Conservation (phyloP, 805 yeast species). For the Allodekkera sacchari region DNA sequence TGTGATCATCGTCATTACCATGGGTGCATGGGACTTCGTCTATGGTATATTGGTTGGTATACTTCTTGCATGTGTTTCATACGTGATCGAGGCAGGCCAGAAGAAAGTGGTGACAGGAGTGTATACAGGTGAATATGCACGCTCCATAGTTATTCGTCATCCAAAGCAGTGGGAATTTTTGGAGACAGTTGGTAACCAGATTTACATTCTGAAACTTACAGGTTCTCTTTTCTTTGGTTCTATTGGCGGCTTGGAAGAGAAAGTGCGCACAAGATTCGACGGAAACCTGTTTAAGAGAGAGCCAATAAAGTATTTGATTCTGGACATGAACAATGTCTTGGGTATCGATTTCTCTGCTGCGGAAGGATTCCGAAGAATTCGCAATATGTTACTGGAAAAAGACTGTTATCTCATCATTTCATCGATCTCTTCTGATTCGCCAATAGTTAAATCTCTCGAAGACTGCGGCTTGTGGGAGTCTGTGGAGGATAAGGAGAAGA, state of each 20-base stretch:
- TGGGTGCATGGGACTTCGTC: constrained; percentile 96
- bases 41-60: constrained; percentile 88
- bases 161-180: constrained; percentile 82
- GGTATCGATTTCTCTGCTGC: constrained; percentile 92
- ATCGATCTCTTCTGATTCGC: constrained; percentile 62
- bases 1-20: constrained; percentile 75
- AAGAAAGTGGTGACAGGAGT: constrained; percentile 74
- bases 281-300: constrained; percentile 36
- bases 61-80: constrained; percentile 85
- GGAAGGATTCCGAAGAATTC: constrained; percentile 84
- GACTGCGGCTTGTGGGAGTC: constrained; percentile 77
- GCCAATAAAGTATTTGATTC: constrained; percentile 71
- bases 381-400: constrained; percentile 64
- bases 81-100: constrained; percentile 86
- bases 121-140: constrained; percentile 79
- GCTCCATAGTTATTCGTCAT: constrained; percentile 88
- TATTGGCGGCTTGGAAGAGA: constrained; percentile 80
- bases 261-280: constrained; percentile 59
- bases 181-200: constrained; percentile 81
- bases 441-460: constrained; percentile 59
- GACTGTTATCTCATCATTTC: constrained; percentile 68
- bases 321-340: constrained; percentile 78
- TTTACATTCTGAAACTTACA: constrained; percentile 75
- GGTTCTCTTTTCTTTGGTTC: constrained; percentile 94
- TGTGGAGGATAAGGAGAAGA: constrained; percentile 33